Conservation (phyloP, 2,329 filamentous ascomycete genomes). For the Fusarium metavorans region DNA sequence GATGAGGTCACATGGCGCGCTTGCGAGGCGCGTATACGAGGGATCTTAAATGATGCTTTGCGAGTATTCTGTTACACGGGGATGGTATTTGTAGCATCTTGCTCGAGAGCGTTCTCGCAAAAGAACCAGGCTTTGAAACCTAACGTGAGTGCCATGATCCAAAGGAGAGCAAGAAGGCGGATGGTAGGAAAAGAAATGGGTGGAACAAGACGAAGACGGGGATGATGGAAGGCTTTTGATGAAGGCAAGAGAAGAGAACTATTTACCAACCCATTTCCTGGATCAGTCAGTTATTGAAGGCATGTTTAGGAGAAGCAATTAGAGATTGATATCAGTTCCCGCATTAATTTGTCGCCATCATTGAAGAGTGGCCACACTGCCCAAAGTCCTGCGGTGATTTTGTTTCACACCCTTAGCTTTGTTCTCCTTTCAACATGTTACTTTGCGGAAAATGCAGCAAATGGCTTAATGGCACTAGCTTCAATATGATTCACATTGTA, state of each 20-base stretch:
- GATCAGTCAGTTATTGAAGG: background rate
- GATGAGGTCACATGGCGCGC: background rate
- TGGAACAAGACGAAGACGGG: background rate
- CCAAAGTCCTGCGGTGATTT: no score
- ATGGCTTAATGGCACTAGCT: no score
- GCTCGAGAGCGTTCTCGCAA: background rate
- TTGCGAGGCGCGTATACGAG: background rate
- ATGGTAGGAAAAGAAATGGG: background rate
- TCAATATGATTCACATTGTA: no score
- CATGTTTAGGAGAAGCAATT: background rate
- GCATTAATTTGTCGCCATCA: background rate
- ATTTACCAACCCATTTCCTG: no score
- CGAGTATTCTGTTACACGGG: background rate
- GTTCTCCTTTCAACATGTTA: no score
- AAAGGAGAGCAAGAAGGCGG: background rate
- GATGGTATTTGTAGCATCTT: background rate
- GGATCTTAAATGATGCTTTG: background rate
- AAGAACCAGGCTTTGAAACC: background rate
- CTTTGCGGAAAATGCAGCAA: no score
- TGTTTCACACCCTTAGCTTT: no score
- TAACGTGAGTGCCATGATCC: background rate
- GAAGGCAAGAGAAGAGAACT: background rate
- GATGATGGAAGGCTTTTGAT: background rate
- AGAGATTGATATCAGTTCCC: background rate
- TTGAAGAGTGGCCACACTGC: background rate